A percentile compares a stretch with the other conserved stretches of the same genome.
These are phyloP conservation scores for Neospermospora avenae DNA, from an alignment of 2,329 filamentous ascomycete species.

Conservation along the genomic window DNA sequence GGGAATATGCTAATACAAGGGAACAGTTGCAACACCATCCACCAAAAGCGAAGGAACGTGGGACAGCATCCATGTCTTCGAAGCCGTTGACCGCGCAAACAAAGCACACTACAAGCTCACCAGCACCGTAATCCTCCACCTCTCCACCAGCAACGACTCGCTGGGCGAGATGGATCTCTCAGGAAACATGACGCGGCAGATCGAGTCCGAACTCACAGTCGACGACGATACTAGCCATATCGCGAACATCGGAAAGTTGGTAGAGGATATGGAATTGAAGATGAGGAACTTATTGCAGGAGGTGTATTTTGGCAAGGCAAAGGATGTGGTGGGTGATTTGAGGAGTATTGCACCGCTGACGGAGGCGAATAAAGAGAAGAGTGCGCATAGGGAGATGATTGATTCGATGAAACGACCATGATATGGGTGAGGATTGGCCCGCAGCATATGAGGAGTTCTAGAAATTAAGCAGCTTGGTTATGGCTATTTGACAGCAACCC, in stretches of 20 bases:
- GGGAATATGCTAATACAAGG: neutral
- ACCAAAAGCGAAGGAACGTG: slow-evolving; percentile 74
- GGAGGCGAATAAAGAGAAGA: slow-evolving; percentile 78
- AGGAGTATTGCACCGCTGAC: slow-evolving; percentile 82
- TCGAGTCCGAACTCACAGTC: slow-evolving; percentile 86
- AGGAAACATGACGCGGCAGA: slow-evolving; percentile 96
- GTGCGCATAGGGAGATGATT: slow-evolving; percentile 87
- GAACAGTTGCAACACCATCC: slow-evolving; percentile 60
- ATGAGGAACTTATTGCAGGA: slow-evolving; percentile 98
- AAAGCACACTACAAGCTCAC: slow-evolving; percentile 97
- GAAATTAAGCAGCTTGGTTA: neutral
- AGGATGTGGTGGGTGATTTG: slow-evolving; percentile 95
- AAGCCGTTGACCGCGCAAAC: slow-evolving; percentile 88
- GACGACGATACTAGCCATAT: slow-evolving; percentile 92
- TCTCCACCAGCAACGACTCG: slow-evolving; percentile 64
- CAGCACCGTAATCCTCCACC: slow-evolving; percentile 88
- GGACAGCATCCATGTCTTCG: slow-evolving; percentile 99
- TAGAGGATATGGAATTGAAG: slow-evolving; percentile 99
- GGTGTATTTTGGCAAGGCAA: slow-evolving; percentile 99
- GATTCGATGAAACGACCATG: slow-evolving; percentile 45
- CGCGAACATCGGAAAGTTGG: slow-evolving; percentile 86
- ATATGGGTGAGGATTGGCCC: neutral
- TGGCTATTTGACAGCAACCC: neutral
- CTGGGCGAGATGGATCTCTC: slow-evolving; percentile 88
- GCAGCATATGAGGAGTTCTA: neutral